Evolutionary conservation across 306 rosid genomes (phyloP), one percentile per base, ranked within the genome.

Genomic region (Macrotyloma uniflorum): DNA sequence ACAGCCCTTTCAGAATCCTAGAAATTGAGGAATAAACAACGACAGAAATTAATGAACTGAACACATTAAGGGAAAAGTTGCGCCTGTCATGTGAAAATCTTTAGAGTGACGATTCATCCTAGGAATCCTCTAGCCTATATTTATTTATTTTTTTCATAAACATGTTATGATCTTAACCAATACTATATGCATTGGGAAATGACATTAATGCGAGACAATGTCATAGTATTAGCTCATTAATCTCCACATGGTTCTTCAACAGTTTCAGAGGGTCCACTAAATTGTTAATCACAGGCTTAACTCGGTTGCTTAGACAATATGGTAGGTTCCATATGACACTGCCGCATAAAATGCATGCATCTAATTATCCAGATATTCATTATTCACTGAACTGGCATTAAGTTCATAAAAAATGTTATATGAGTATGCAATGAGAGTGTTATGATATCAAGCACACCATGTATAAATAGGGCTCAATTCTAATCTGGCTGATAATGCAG

Each of bases 1-100:
- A 93, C 99, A 69, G 79, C 93, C 80, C 98, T 93, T 83, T 91
- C 98, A 74, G 91, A 87, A 50, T 91, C 98, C 99, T 95, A 80
- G 40, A 72, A 20, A 77, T 28, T 59, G 43, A 74, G 33, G 14
- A 47, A 79, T 12, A 40, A 42, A 58, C 32, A 63, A 38, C 62
- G 35, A 11, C 35, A 36, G 40, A 49, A 26, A 61, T 30, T 47
- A 82, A 51, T 50, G 28, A 54, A 45, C 26, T 28, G 7, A 28
- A 19, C 8, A 70, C 1, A 46, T 54, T 35, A 68, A 79, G 40
- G 23, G 32, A 50, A 50, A 19, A 49, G 13, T 47, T 18, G n/a
- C 24, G 1, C 36, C 11, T 19, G 14, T 61, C 68, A 40, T 8
- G 67, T 40, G 7, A 73, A 73, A 57, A 55, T 55, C 54, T 36